Conservation (phyloP, 495 filamentous ascomycete genomes). For the Annulohypoxylon maeteangense region DNA sequence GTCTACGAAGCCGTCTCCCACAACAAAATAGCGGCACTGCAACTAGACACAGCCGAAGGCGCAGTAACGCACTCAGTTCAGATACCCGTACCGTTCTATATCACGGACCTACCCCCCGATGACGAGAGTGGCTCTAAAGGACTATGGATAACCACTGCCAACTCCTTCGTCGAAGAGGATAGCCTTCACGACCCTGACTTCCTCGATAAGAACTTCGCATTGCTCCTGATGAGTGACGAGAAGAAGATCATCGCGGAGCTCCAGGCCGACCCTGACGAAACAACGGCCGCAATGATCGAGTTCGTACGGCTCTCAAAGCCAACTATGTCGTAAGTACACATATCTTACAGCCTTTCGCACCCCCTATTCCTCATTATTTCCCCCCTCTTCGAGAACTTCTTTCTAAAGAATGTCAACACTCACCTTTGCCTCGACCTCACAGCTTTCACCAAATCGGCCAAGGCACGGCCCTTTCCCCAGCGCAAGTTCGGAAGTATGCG, state of each 20-base stretch:
- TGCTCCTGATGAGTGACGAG: slow-evolving; percentile 86
- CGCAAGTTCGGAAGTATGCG: slow-evolving; percentile 83
- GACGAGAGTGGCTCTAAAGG: slow-evolving; percentile 72
- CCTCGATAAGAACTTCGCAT: slow-evolving; percentile 83
- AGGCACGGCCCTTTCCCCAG: slow-evolving; percentile 74
- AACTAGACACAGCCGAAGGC: slow-evolving; percentile 59
- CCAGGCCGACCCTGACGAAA: slow-evolving; percentile 76
- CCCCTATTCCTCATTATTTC: background rate
- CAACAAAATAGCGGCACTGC: slow-evolving; percentile 77
- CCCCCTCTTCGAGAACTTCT: background rate
- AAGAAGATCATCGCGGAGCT: slow-evolving; percentile 85
- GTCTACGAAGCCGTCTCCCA: slow-evolving; percentile 83
- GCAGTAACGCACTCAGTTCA: slow-evolving; percentile 78
- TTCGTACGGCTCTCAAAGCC: slow-evolving; percentile 87
- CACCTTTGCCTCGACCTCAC: slow-evolving; percentile 5
- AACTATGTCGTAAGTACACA: slow-evolving; percentile 74
- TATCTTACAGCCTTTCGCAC: background rate
- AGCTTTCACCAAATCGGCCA: slow-evolving; percentile 81
- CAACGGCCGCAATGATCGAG: slow-evolving; percentile 77
- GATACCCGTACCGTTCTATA: slow-evolving; percentile 82
- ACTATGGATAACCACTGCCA: slow-evolving; percentile 85
- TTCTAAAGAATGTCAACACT: background rate
- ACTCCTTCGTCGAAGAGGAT: slow-evolving; percentile 76
- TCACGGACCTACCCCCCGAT: slow-evolving; percentile 74
- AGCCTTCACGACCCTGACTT: slow-evolving; percentile 67